Conservation (phyloP, 2,329 filamentous ascomycete genomes). For the Cytospora piceicola region DNA sequence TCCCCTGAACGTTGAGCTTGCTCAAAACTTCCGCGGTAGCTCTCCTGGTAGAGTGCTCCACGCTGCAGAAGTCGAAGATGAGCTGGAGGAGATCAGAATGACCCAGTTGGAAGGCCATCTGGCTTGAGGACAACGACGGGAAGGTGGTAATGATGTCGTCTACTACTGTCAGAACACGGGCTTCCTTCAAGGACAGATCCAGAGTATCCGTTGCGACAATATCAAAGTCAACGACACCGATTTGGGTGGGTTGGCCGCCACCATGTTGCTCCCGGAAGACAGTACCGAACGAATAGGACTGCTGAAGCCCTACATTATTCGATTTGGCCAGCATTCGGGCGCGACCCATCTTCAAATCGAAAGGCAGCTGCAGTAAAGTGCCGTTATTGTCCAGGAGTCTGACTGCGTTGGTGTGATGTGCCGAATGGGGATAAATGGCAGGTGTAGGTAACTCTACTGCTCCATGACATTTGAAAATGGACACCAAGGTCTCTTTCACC, state of each 20-base stretch:
- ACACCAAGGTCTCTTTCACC: slow-evolving; percentile 73
- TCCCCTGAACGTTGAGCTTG: slow-evolving; percentile 80
- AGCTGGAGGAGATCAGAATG: slow-evolving; percentile 84
- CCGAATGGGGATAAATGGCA: slow-evolving; percentile 79
- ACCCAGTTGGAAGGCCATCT: slow-evolving; percentile 88
- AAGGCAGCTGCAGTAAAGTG: slow-evolving; percentile 90
- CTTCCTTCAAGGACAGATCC: slow-evolving; percentile 87
- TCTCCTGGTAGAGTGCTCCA: slow-evolving; percentile 69
- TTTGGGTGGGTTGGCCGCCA: slow-evolving; percentile 79
- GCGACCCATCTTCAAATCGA: slow-evolving; percentile 87
- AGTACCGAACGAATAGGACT: slow-evolving; percentile 83
- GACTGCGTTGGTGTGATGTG: slow-evolving; percentile 78
- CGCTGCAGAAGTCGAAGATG: slow-evolving; percentile 88
- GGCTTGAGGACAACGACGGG: slow-evolving; percentile 69
- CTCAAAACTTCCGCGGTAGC: slow-evolving; percentile 82
- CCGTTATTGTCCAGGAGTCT: slow-evolving; percentile 82
- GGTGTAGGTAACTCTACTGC: slow-evolving; percentile 80
- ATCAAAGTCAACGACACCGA: slow-evolving; percentile 94
- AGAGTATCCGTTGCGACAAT: slow-evolving; percentile 83
- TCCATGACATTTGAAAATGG: slow-evolving; percentile 86
- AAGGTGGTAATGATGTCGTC: slow-evolving; percentile 87
- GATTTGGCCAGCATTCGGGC: slow-evolving; percentile 81
- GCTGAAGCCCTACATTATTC: slow-evolving; percentile 64
- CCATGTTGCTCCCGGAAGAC: slow-evolving; percentile 81
- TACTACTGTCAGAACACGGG: slow-evolving; percentile 89